Percentiles rank a stretch among this genome's conserved stretches.
Evolutionary conservation across 2,329 filamentous ascomycete genomes (phyloP).

Genomic region (Fusarium haematococcum): DNA sequence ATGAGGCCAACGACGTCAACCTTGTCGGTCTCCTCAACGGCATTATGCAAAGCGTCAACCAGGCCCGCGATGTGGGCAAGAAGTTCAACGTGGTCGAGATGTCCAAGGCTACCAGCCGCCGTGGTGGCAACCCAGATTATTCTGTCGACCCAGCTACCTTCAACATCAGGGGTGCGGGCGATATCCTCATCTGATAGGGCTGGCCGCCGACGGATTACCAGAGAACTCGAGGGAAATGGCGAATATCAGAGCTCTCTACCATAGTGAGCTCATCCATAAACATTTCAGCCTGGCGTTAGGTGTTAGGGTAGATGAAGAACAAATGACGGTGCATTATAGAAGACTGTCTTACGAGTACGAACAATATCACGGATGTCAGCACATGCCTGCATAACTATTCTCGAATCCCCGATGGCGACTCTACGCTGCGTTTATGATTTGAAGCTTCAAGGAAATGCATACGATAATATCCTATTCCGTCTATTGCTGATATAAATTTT

Average conservation of each 20-base stretch:
- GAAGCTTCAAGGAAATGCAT: background rate
- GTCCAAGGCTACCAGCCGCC: slow-evolving; percentile 40
- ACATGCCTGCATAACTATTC: background rate
- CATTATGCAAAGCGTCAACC: slow-evolving; percentile 78
- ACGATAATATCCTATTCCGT: background rate
- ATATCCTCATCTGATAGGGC: slow-evolving; percentile 46
- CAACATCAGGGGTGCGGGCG: slow-evolving; percentile 44
- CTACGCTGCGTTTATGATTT: background rate
- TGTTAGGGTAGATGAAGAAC: slow-evolving; percentile 35
- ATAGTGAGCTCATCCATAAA: slow-evolving; percentile 7
- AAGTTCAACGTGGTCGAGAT: slow-evolving; percentile 75
- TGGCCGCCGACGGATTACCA: background rate
- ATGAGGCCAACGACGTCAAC: slow-evolving; percentile 86
- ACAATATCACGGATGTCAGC: background rate
- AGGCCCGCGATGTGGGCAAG: slow-evolving; percentile 78
- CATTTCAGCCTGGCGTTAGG: slow-evolving; percentile 46
- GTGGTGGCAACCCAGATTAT: slow-evolving; percentile 38
- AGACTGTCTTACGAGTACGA: background rate
- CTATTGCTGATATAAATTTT: background rate
- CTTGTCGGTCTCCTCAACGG: slow-evolving; percentile 81
- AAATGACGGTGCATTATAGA: slow-evolving; percentile 15
- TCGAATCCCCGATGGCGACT: background rate
- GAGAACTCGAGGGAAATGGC: background rate
- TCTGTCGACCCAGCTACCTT: slow-evolving; percentile 39
- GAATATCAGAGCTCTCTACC: background rate